Evolutionary conservation across 768 basidiomycete genomes (phyloP).

Genomic region (Austroboletus festivus): DNA sequence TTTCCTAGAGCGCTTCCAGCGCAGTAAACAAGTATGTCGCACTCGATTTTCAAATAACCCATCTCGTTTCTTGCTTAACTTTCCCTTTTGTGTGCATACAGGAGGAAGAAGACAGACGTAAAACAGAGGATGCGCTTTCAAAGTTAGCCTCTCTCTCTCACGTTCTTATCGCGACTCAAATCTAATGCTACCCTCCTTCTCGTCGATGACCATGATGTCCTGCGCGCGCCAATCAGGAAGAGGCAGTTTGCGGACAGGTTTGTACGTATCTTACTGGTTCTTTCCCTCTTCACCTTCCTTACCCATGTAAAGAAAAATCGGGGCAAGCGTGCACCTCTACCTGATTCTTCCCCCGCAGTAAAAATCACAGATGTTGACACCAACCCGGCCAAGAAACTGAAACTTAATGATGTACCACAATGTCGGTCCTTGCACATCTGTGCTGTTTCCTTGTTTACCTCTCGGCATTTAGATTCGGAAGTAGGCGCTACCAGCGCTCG

Average conservation of each 20-base stretch:
- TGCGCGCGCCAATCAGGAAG: constrained; percentile 41
- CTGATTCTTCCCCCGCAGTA: constrained; percentile 36
- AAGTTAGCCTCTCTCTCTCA: constrained; percentile 37
- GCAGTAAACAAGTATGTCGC: constrained; percentile 47
- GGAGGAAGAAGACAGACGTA: constrained; percentile 60
- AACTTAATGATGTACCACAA: constrained; percentile 24
- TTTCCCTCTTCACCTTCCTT: background rate
- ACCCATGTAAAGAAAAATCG: constrained; percentile 47
- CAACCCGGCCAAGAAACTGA: constrained; percentile 40
- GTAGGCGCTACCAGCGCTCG: constrained; percentile 15
- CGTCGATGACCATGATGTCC: background rate
- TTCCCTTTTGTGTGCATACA: constrained; percentile 15
- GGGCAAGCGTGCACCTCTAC: constrained; percentile 50
- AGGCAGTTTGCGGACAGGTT: constrained; percentile 59
- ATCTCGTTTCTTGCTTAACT: background rate
- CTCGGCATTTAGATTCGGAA: background rate
- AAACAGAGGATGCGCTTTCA: constrained; percentile 47
- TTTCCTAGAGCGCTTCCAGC: constrained; percentile 63
- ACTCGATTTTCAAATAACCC: background rate
- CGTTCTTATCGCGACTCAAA: background rate
- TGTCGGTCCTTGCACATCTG: constrained; percentile 34
- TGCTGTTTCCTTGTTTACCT: background rate
- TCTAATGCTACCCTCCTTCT: background rate
- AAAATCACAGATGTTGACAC: constrained; percentile 32
- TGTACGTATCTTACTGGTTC: constrained; percentile 37